Conservation (phyloP, 2,329 filamentous ascomycete genomes). For the Knufia fluminis region DNA sequence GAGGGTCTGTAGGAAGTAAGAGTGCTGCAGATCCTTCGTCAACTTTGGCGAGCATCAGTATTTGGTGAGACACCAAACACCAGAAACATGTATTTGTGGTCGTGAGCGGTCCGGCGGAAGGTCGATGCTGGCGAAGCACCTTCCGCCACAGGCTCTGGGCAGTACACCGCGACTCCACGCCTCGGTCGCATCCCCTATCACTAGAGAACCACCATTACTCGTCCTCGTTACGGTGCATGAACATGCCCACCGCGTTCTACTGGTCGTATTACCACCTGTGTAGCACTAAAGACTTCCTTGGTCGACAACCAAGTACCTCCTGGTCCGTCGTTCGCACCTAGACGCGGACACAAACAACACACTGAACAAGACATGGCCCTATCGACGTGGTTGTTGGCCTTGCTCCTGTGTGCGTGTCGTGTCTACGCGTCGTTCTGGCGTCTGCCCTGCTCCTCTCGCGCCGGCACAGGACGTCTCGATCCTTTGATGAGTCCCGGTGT, state of each 20-base stretch:
- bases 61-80: constrained; percentile 4
- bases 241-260: constrained; percentile 2
- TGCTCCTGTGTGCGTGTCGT: too few species aligned
- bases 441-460: too few species aligned
- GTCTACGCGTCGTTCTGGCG: too few species aligned
- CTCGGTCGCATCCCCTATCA: constrained; percentile 3
- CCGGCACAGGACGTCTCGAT: too few species aligned
- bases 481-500: too few species aligned
- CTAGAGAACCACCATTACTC: constrained; percentile 1
- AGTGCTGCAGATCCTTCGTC: neutral
- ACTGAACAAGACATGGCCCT: neutral
- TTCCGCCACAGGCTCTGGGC: constrained; percentile 3
- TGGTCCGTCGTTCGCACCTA: neutral
- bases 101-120: constrained; percentile 1
- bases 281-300: constrained; percentile 3
- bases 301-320: constrained; percentile 2
- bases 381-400: too few species aligned
- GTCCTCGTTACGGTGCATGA: constrained; percentile 3
- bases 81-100: constrained; percentile 1
- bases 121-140: constrained; percentile 1
- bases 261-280: constrained; percentile 3
- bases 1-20: constrained; percentile 3
- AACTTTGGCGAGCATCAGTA: constrained; percentile 2
- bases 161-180: constrained; percentile 1
- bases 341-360: neutral